Evolutionary conservation across 345 rosid species (phyloP), one percentile per base, ranked within the genome.

Genomic region (Brassica carinata): DNA sequence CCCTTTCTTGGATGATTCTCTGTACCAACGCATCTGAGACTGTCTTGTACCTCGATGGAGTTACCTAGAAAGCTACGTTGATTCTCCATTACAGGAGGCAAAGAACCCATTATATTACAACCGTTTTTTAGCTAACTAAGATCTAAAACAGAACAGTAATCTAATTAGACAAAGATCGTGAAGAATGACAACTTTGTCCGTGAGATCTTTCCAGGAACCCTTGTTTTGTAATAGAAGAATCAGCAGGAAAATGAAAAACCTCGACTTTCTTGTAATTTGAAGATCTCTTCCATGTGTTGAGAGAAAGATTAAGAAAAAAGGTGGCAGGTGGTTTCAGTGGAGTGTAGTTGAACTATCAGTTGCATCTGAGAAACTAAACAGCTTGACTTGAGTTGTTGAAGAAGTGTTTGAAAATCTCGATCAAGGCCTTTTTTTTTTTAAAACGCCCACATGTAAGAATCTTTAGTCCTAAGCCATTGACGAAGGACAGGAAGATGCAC

Each of bases 1-100:
- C 3, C 67, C 63, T 73, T 79, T 23, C 81, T 76, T 10, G 36
- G 66, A 71, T 78, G 86, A 72, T 86, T 85, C 71, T 86, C 89
- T 76, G 38, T 8, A 55, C 45, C 77, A 72, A 66, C 71, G 75
- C 85, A 78, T 14, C 63, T 78, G 83, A 85, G 83, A 83, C 86
- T 79, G 27, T 10, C 64, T 78, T 67, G 75, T 71, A 53, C 65
- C 15, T 68, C 79, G 38, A 73, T 58, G 53, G 78, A 33, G 10
- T 45, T 43, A 64, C 43, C 40, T 53, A 27, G 29, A 67, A 59
- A 58, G 72, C 78, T 73, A 15, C 57, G 38, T 61, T 83, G 93
- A 51, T 72, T 84, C 66, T 87, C 85, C 69, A 81, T 59, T 26
- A 51, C 74, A 51, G 70, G 81, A 48, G 64, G 67, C 69, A 64